These are phyloP conservation scores for Baorangia bicolor DNA, from an alignment of 768 basidiomycete genomes.

Conservation along the genomic window DNA sequence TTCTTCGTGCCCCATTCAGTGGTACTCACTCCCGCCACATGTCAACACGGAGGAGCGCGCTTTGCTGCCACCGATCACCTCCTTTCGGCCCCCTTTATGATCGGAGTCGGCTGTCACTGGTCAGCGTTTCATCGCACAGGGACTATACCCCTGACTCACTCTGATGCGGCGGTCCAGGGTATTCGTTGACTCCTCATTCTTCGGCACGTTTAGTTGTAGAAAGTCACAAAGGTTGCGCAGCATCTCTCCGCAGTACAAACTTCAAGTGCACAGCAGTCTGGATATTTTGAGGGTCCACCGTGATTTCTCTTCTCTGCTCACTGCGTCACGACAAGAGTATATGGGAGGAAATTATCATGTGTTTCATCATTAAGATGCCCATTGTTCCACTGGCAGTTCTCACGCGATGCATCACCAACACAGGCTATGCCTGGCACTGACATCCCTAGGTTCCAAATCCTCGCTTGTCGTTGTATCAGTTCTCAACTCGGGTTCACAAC, in stretches of 20 bases:
- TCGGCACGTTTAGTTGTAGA: neutral
- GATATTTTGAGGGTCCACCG: neutral
- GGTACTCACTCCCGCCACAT: neutral
- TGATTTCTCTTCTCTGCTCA: neutral
- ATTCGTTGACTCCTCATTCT: neutral
- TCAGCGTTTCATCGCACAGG: slow-evolving; percentile 4
- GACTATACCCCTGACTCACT: neutral
- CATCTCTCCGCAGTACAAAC: slow-evolving; percentile 4
- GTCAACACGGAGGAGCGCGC: slow-evolving; percentile 18
- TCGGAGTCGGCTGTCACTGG: slow-evolving; percentile 16
- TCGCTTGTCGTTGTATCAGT: slow-evolving; percentile 1
- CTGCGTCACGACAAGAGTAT: neutral
- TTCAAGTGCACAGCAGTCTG: neutral
- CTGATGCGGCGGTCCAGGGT: slow-evolving; percentile 6
- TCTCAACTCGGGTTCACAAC: slow-evolving; percentile 15
- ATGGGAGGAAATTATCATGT: neutral
- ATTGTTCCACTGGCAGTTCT: neutral
- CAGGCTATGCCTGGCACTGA: neutral
- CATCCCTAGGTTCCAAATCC: neutral
- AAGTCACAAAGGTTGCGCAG: neutral
- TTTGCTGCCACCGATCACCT: slow-evolving; percentile 27
- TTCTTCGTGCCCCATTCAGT: slow-evolving; percentile 1
- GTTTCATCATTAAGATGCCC: too few species aligned
- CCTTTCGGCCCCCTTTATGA: slow-evolving; percentile 19
- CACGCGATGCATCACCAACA: neutral